Conservation (phyloP, 2,329 filamentous ascomycete genomes). For the Colletotrichum gigasporum region DNA sequence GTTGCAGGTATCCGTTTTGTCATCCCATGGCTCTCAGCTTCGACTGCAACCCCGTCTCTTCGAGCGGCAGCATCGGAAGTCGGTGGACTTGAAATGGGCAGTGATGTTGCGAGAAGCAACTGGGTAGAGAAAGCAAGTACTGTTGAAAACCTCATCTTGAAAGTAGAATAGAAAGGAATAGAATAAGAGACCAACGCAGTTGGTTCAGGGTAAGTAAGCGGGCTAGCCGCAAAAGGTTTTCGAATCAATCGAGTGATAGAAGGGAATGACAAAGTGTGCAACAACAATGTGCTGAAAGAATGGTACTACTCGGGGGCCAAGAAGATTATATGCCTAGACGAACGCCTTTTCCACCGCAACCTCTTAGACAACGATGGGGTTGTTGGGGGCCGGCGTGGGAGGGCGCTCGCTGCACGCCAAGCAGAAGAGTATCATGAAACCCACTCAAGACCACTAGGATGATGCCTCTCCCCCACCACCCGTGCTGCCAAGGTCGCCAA, state of each 20-base stretch:
- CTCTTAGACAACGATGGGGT: not conserved
- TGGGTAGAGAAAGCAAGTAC: not conserved
- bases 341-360: not conserved
- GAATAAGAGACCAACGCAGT: not conserved
- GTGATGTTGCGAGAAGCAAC: not conserved
- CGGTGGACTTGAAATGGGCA: not conserved
- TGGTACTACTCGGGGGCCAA: not conserved
- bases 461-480: not conserved
- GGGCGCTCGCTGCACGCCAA: not conserved
- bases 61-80: not conserved
- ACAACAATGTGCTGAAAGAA: accelerated
- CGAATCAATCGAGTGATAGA: not conserved
- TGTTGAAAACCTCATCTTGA: slow-evolving; percentile 14
- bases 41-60: not conserved
- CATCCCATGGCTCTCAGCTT: not conserved
- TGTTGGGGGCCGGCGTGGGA: not conserved
- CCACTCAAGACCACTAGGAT: slow-evolving; percentile 24
- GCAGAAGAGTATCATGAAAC: slow-evolving; percentile 23
- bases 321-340: slow-evolving; percentile 5
- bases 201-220: not conserved
- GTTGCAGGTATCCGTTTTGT: not conserved
- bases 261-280: not conserved
- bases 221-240: not conserved
- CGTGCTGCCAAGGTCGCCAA: slow-evolving; percentile 28
- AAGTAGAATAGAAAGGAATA: not conserved